Percentiles rank a stretch among this genome's conserved stretches.
These are phyloP conservation scores for Pleurotus pulmonarius DNA, from an alignment of 768 basidiomycete genomes.

Conservation along the genomic window DNA sequence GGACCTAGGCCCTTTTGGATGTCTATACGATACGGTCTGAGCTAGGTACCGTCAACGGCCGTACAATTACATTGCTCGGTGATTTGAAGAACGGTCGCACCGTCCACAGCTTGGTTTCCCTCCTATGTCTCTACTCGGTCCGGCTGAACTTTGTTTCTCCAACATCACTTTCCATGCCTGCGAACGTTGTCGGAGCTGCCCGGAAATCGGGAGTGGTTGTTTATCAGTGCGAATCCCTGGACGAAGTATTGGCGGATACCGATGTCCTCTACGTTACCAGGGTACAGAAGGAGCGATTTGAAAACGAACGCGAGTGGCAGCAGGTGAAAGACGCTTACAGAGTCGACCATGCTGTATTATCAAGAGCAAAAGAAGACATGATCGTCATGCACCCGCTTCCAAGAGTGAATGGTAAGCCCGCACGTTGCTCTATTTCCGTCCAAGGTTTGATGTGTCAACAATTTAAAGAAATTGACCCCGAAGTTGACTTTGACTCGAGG, in stretches of 20 bases:
- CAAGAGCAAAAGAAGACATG: conserved; percentile 93
- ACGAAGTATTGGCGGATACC: conserved; percentile 87
- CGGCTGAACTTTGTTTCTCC: conserved; percentile 96
- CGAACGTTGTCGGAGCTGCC: conserved; percentile 76
- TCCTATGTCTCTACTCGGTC: conserved; percentile 89
- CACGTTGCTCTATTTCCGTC: background rate
- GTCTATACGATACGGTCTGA: conserved; percentile 97
- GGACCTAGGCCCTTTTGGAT: conserved; percentile 71
- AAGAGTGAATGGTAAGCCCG: conserved; percentile 80
- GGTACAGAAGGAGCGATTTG: conserved; percentile 93
- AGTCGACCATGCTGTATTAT: conserved; percentile 90
- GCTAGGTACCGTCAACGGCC: conserved; percentile 95
- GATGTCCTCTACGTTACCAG: conserved; percentile 97
- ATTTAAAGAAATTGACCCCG: conserved; percentile 99
- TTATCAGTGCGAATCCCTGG: conserved; percentile 79
- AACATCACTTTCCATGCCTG: conserved; percentile 82
- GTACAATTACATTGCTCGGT: conserved; percentile 87
- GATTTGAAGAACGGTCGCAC: conserved; percentile 98
- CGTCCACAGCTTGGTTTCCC: conserved; percentile 91
- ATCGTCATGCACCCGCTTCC: conserved; percentile 99
- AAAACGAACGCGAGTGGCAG: conserved; percentile 77
- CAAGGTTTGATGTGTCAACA: background rate
- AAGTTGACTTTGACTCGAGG: conserved; percentile 94
- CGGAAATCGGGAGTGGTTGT: conserved; percentile 80
- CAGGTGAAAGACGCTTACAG: conserved; percentile 90